Base-by-base conservation (phyloP, 2,329 filamentous ascomycete species). In the Ascochyta viciae-villosae region DNA sequence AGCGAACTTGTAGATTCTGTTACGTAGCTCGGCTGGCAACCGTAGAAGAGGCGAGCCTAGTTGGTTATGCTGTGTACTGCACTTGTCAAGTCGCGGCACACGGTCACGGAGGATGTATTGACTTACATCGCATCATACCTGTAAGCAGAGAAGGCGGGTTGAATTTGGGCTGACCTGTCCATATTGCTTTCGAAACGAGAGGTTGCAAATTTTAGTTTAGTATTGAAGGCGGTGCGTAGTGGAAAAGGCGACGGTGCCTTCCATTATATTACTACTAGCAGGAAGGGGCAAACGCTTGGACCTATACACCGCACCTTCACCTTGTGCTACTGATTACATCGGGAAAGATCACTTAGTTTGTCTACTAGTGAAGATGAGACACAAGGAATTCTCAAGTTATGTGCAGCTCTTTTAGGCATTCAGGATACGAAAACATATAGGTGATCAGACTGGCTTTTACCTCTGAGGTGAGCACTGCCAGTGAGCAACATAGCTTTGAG, bases 1-100 rank as follows among this genome's bases (percentile, higher is more conserved):
- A 4, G 9, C 15, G 19, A 40, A 42, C 12, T 38, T 19, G 19
- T 50, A 61, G 41, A 61, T 59, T 16, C 10, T 39, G 40, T 56
- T 56, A 13, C 58, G 48, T 3, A 61, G 19, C 37, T 61, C 58
- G 9, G 50, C 40, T n/a, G 55, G 55, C 1, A 61, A 9, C 10
- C 45, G 54, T 3, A 61, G 48, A 1, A 61, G 41, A 12, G 44
- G 55, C 5, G 55, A 53, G 10, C 3, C 9, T 1, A 12, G 6
- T 19, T 47, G 44, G 12, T 53, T 57, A 6, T 24, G n/a, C 5
- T 37, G n/a, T 3, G 42, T 47, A 5, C 42, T 53, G 4, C 22
- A 19, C 7, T 24, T 19, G 19, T 39, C 10, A 13, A 8, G 2
- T 3, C 3, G 3, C 4, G 16, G 6, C 6, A 15, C 7, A 6